These are phyloP conservation scores for Exophiala alcalophila DNA, from an alignment of 2,329 filamentous ascomycete species.

Conservation along the genomic window DNA sequence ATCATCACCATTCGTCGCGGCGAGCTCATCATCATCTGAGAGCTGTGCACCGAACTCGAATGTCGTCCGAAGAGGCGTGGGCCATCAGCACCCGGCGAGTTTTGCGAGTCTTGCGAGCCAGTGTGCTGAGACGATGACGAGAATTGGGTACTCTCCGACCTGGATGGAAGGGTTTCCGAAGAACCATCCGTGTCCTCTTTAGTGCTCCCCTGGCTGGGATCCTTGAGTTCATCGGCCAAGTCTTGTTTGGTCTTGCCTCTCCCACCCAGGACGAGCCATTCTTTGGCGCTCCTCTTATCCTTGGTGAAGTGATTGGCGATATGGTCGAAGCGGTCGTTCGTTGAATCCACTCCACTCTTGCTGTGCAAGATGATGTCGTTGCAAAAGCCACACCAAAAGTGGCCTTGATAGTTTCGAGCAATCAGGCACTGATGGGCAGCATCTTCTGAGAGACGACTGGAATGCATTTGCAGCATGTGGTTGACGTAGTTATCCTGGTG, in stretches of 20 bases:
- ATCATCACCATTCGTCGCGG: neutral
- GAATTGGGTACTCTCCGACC: constrained; percentile 1
- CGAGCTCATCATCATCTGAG: neutral
- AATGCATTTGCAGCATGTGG: constrained; percentile 39
- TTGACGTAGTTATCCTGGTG: constrained; percentile 52
- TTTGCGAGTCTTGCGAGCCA: constrained; percentile 1
- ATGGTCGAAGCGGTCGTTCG: constrained; percentile 65
- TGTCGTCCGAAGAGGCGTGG: neutral
- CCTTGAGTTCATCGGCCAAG: neutral
- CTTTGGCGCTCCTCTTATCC: constrained; percentile 24
- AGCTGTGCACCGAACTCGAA: neutral
- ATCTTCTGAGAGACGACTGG: constrained; percentile 20
- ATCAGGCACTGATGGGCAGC: constrained; percentile 55
- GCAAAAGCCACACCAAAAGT: constrained; percentile 91
- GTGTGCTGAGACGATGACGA: constrained; percentile 6
- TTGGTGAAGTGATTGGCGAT: constrained; percentile 60
- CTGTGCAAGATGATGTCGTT: constrained; percentile 52
- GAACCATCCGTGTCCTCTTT: constrained; percentile 3
- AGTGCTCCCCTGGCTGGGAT: neutral
- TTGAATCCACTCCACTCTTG: constrained; percentile 52
- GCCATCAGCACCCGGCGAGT: neutral
- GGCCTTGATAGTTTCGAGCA: constrained; percentile 60
- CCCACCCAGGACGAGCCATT: constrained; percentile 26
- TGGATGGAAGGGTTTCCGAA: neutral
- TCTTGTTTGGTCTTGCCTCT: constrained; percentile 11